Evolutionary conservation across 768 basidiomycete genomes (phyloP).

Genomic region (Tephrocybe sp.): DNA sequence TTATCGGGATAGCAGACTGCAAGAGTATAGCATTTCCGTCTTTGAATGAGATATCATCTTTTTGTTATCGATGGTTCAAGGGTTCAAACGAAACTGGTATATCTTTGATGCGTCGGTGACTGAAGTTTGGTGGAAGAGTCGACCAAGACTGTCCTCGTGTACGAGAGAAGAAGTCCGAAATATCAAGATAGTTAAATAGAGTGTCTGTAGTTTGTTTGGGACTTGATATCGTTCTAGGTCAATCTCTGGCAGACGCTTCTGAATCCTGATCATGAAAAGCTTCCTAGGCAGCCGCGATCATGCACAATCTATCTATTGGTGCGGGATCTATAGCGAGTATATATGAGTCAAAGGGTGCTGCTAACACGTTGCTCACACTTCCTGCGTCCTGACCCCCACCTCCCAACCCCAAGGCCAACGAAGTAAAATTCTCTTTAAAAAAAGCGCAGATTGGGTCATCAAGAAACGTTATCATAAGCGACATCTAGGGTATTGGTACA

Average conservation of each 20-base stretch:
- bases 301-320: background rate
- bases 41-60: background rate
- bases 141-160: conserved; percentile 13
- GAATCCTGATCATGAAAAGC: conserved; percentile 9
- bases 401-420: background rate
- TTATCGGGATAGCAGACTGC: too few species aligned
- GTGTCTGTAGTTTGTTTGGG: conserved; percentile 8
- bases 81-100: conserved; percentile 9
- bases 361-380: conserved; percentile 12
- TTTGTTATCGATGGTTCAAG: conserved; percentile 14
- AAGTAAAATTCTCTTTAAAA: too few species aligned
- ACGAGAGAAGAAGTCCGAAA: conserved; percentile 5
- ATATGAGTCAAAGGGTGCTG: conserved; percentile 4
- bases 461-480: conserved; percentile 8
- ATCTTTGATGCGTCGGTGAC: conserved; percentile 8
- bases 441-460: background rate
- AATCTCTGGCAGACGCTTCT: conserved; percentile 3
- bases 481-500: conserved; percentile 11
- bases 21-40: too few species aligned
- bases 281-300: conserved; percentile 2
- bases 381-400: background rate
- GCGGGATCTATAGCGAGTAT: background rate
- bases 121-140: conserved; percentile 2
- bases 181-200: conserved; percentile 5
- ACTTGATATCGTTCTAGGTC: background rate